These are phyloP conservation scores for Brachypodium distachyon DNA, from an alignment of 202 grass and related monocot species.

Conservation along the genomic window DNA sequence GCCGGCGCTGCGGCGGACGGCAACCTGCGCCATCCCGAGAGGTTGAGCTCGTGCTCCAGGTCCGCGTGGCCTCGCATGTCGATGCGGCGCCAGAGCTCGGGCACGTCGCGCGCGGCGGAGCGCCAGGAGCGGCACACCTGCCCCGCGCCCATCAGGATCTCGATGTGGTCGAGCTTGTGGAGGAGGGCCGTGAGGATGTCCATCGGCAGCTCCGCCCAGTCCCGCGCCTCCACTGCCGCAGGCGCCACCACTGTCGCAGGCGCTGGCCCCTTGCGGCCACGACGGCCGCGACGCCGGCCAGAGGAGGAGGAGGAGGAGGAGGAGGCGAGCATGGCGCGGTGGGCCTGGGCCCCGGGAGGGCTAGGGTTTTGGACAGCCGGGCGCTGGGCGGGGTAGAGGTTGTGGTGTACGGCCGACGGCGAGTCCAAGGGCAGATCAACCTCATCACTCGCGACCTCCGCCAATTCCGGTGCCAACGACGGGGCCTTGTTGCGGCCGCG, in stretches of 20 bases:
- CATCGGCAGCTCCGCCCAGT: conserved; percentile 9
- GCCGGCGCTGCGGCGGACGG: background rate
- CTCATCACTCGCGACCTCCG: background rate
- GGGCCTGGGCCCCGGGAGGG: background rate
- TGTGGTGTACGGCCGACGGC: background rate
- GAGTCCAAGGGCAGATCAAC: no score
- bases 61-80: background rate
- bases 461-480: background rate
- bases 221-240: no score
- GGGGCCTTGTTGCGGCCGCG: background rate
- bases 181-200: background rate
- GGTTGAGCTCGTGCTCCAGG: background rate
- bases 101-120: background rate
- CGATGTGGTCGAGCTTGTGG: background rate
- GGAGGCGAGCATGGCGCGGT: background rate
- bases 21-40: background rate
- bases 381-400: background rate
- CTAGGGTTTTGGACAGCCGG: background rate
- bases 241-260: no score
- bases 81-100: conserved; percentile 10
- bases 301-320: background rate
- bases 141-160: background rate
- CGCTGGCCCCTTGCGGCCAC: background rate
- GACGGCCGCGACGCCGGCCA: background rate
- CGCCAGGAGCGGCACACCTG: conserved; percentile 14